phyloP scores from a whole-genome alignment of 257 asterid species.

The Penstemon newberryi region DNA sequence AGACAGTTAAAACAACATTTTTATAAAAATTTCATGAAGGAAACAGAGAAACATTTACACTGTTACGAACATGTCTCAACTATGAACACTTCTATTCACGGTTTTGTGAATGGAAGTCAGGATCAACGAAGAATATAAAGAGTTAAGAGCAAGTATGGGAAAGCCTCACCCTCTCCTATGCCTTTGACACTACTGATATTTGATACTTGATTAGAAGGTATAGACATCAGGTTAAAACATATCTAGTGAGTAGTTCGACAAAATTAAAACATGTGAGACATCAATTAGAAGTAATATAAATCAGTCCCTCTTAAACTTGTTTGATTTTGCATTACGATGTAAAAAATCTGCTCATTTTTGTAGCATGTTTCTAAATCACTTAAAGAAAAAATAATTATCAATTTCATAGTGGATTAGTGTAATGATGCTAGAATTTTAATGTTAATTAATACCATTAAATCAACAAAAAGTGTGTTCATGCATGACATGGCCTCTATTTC shows the following conservation, averaged over 20 bases:
- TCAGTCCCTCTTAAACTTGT: background rate
- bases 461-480: background rate
- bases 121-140: background rate
- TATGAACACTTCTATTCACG: background rate
- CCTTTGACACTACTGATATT: conserved; percentile 9
- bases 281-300: conserved; percentile 20
- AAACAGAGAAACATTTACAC: background rate
- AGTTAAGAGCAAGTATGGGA: conserved; percentile 16
- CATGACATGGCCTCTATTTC: background rate
- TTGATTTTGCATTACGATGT: background rate
- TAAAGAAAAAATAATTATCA: background rate
- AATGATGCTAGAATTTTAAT: background rate
- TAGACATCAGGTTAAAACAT: background rate
- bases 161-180: conserved; percentile 6
- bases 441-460: conserved; percentile 4
- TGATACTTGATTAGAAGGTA: background rate
- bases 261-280: background rate
- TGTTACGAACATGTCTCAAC: background rate
- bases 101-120: conserved; percentile 8
- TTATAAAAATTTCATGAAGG: background rate
- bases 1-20: background rate
- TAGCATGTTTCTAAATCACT: background rate
- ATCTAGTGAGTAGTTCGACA: background rate
- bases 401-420: conserved; percentile 1
- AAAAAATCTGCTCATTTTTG: conserved; percentile 14